phyloP scores from a whole-genome alignment of 2,329 filamentous ascomycete genomes.

The Samsoniella hepiali region DNA sequence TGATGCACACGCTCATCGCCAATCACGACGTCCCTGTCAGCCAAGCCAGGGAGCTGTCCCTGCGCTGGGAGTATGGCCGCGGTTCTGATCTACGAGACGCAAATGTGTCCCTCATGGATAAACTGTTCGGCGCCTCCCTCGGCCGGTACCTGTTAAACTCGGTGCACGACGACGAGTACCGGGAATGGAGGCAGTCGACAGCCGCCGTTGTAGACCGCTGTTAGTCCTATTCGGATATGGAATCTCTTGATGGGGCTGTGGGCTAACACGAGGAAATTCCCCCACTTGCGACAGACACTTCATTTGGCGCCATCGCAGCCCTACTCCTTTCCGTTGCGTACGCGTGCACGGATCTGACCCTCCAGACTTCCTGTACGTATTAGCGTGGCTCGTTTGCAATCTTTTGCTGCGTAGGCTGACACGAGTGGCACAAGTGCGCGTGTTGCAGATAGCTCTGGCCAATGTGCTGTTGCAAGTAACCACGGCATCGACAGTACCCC shows the following conservation, averaged over 20 bases:
- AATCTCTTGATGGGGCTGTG: background rate
- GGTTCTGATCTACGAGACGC: background rate
- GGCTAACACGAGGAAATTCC: background rate
- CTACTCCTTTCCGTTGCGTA: background rate
- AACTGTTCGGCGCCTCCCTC: background rate
- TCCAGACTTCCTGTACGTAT: background rate
- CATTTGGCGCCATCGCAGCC: background rate
- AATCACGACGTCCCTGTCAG: background rate
- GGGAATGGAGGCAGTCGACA: background rate
- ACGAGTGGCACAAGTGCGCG: background rate
- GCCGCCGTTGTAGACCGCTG: background rate
- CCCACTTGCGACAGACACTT: background rate
- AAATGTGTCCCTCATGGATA: background rate
- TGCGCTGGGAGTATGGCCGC: background rate
- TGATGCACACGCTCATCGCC: background rate
- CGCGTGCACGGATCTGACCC: background rate
- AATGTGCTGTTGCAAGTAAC: background rate
- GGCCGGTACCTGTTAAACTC: background rate
- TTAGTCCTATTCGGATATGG: background rate
- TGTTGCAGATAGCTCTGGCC: background rate
- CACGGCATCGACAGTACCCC: background rate
- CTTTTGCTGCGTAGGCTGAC: background rate
- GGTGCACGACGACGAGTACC: background rate
- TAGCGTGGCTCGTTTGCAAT: background rate
- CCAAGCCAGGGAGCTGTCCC: background rate